Evolutionary conservation across 768 basidiomycete genomes (phyloP).

Genomic region (Lentinula guzmanii): DNA sequence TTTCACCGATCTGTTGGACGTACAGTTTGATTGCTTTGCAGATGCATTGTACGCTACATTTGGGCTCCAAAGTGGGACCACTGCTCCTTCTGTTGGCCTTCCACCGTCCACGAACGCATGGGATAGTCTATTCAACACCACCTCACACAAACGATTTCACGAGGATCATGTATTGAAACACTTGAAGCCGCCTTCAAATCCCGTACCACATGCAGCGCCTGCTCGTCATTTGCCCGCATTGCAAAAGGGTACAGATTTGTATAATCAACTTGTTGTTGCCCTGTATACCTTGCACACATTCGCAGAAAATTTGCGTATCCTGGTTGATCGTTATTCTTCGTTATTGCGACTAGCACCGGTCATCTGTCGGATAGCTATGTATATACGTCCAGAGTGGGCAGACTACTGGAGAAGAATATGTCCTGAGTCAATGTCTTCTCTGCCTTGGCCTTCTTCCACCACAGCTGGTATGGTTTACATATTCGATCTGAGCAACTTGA

Average conservation of each 20-base stretch:
- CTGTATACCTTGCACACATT: slow-evolving; percentile 77
- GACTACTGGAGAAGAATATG: slow-evolving; percentile 89
- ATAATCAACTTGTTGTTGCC: slow-evolving; percentile 47
- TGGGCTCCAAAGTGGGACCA: slow-evolving; percentile 17
- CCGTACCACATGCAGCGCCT: slow-evolving; percentile 13
- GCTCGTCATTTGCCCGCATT: slow-evolving; percentile 10
- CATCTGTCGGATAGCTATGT: slow-evolving; percentile 54
- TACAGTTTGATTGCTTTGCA: slow-evolving; percentile 54
- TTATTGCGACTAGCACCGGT: slow-evolving; percentile 55
- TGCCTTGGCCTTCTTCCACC: slow-evolving; percentile 47
- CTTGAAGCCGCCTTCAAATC: slow-evolving; percentile 27
- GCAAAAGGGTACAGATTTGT: background rate
- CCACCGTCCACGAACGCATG: slow-evolving; percentile 27
- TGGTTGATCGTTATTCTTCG: slow-evolving; percentile 47
- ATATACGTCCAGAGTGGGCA: slow-evolving; percentile 78
- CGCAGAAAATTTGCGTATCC: slow-evolving; percentile 62
- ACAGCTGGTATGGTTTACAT: slow-evolving; percentile 29
- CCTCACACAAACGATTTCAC: slow-evolving; percentile 39
- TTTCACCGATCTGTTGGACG: slow-evolving; percentile 35
- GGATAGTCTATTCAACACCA: slow-evolving; percentile 38
- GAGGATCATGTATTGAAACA: slow-evolving; percentile 55
- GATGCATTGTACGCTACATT: slow-evolving; percentile 46
- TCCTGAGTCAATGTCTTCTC: slow-evolving; percentile 47
- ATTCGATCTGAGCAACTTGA: background rate
- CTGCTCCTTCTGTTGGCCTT: background rate